Conservation (phyloP, 176 grass and related monocot genomes). For the Elaeis guineensis region DNA sequence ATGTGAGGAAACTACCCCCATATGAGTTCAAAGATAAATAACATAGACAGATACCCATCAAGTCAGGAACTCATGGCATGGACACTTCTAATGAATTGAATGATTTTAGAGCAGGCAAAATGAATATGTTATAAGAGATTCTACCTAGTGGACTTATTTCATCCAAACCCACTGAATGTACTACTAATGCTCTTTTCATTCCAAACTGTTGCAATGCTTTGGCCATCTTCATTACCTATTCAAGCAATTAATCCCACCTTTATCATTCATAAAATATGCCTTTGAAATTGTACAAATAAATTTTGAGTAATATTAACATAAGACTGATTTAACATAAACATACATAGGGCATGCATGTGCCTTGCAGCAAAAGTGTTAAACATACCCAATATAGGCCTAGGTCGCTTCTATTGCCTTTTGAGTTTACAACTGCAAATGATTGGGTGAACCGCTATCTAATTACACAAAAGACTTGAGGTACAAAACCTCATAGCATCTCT, state of each 20-base stretch:
- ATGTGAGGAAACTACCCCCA: constrained; percentile 2
- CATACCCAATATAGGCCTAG: too few species aligned
- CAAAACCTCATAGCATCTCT: too few species aligned
- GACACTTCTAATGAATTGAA: constrained; percentile 7
- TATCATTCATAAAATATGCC: too few species aligned
- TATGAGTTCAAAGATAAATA: constrained; percentile 10
- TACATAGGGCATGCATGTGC: too few species aligned
- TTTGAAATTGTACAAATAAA: too few species aligned
- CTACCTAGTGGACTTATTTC: constrained; percentile 99
- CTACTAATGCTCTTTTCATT: constrained; percentile 90
- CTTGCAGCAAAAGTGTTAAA: too few species aligned
- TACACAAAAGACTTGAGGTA: too few species aligned
- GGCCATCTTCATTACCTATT: constrained; percentile 90
- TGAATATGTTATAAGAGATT: background rate
- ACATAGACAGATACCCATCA: background rate
- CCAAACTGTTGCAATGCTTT: constrained; percentile 81
- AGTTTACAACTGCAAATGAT: too few species aligned
- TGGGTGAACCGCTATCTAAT: too few species aligned
- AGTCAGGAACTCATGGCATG: background rate
- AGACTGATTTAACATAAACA: too few species aligned
- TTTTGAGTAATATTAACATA: too few species aligned
- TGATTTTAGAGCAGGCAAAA: constrained; percentile 11
- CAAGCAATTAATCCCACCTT: background rate
- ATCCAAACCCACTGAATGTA: constrained; percentile 91
- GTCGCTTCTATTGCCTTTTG: too few species aligned